These are phyloP conservation scores for Kuraishia ogatae DNA, from an alignment of 805 yeast genomes.

Conservation along the genomic window DNA sequence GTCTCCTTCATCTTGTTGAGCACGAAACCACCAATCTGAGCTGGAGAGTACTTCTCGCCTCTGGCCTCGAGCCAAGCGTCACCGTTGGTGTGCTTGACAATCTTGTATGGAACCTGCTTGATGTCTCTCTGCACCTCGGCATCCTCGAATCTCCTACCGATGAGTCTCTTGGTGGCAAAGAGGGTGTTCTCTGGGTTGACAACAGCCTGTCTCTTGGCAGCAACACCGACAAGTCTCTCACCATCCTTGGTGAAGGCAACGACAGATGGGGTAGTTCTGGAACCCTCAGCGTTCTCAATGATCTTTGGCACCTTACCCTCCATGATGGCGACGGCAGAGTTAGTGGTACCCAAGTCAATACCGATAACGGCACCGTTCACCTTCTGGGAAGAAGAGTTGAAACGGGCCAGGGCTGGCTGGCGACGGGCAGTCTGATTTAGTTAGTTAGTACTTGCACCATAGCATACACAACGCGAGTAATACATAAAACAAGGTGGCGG, in stretches of 20 bases:
- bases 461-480: too few species aligned
- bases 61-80: slow-evolving; percentile 60
- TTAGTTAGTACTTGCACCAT: not conserved
- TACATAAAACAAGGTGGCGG: not conserved
- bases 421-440: not conserved
- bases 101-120: slow-evolving; percentile 52
- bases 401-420: slow-evolving; percentile 6
- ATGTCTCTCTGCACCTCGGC: slow-evolving; percentile 64
- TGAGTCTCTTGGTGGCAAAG: slow-evolving; percentile 74
- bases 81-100: slow-evolving; percentile 50
- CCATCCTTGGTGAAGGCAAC: slow-evolving; percentile 54
- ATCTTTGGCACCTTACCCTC: slow-evolving; percentile 55
- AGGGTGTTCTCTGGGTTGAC: slow-evolving; percentile 72
- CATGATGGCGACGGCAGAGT: slow-evolving; percentile 77
- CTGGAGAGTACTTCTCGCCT: slow-evolving; percentile 47
- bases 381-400: slow-evolving; percentile 17
- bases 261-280: slow-evolving; percentile 71
- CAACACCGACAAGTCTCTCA: slow-evolving; percentile 48
- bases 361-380: slow-evolving; percentile 51
- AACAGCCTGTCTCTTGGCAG: slow-evolving; percentile 72
- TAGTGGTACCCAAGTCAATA: slow-evolving; percentile 80
- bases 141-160: slow-evolving; percentile 65
- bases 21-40: slow-evolving; percentile 64
- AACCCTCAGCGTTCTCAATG: slow-evolving; percentile 72
- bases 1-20: slow-evolving; percentile 98